Evolutionary conservation across 352 stramenopile genomes (phyloP), one percentile per base, ranked within the genome.

Genomic region (Aphanomyces euteiches): DNA sequence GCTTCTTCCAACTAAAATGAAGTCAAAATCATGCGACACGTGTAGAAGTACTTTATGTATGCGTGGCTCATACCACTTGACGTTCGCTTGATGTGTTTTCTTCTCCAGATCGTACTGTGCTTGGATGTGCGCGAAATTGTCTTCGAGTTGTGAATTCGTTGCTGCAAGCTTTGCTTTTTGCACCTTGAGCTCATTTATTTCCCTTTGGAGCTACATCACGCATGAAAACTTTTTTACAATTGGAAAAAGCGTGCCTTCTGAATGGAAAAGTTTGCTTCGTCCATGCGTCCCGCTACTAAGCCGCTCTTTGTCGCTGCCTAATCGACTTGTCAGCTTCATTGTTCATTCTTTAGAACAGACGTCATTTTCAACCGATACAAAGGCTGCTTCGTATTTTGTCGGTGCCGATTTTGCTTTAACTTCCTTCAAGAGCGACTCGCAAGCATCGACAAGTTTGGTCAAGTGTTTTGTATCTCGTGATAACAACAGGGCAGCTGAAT

Each of bases 401-500:
- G 50, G 72, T 5, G 70, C 43, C 7, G 85, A 78, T 1, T 76
- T 79, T 21, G 82, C 75, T 5, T 76, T 79, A 5, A 85, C 75
- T 15, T 90, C 79, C 13, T 80, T 77, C 45, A 90, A 80, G 17
- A 89, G 72, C 37, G 85, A 76, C 7, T 84, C 60, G 45, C 88
- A 21, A 19, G 71, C 58, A 66, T 87, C 78, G 37, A 81, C 76
- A 19, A 92, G 74, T 69, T 87, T 84, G 47, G 90, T 86, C 69
- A 87, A 92, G 60, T 90, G 77, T 56, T 90, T 82, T 1, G 82
- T 82, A 72, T 92, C 85, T 65, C 79, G 84, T 17, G 82, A 89
- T 13, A 83, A 82, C 34, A 92, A 61, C n/a, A 84, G 53, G 12
- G 72, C 63, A 13, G 54, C 58, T 15, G 40, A 47, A 13, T 34